Percentiles rank a stretch among this genome's conserved stretches.
Conservation (phyloP, 2,329 filamentous ascomycete genomes). For the Nigrospora oryzae region DNA sequence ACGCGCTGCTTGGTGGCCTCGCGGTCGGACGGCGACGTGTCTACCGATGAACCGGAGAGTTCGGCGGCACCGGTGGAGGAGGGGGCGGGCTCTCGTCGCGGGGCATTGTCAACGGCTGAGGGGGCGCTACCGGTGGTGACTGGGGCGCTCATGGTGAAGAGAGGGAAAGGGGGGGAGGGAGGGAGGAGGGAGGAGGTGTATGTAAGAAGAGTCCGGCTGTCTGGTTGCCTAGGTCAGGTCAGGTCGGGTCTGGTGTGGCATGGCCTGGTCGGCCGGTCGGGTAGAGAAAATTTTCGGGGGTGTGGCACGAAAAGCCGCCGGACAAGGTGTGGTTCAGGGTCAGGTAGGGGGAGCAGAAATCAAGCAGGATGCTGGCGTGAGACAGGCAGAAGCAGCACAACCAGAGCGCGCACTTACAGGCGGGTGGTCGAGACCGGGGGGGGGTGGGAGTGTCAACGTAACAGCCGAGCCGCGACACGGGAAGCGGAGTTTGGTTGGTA, state of each 20-base stretch:
- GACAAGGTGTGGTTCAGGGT: constrained; percentile 9
- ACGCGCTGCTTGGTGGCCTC: constrained; percentile 36
- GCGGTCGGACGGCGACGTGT: constrained; percentile 14
- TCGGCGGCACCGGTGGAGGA: constrained; percentile 52
- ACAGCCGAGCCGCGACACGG: background rate
- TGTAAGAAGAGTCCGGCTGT: too few species aligned
- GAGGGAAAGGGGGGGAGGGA: constrained; percentile 17
- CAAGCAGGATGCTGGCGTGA: constrained; percentile 3
- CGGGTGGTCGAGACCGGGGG: constrained; percentile 7
- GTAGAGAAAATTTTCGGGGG: constrained; percentile 17
- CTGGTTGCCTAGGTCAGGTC: too few species aligned
- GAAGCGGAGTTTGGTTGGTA: too few species aligned
- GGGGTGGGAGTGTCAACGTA: background rate
- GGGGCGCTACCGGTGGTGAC: constrained; percentile 23
- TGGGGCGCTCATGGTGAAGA: constrained; percentile 26
- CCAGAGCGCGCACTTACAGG: too few species aligned
- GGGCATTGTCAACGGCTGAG: constrained; percentile 42
- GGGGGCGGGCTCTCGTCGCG: constrained; percentile 56
- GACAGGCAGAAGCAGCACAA: constrained; percentile 14
- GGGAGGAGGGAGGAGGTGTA: constrained; percentile 15
- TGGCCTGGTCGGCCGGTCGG: background rate
- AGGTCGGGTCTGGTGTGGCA: too few species aligned
- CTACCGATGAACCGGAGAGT: constrained; percentile 63
- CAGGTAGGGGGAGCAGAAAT: constrained; percentile 11
- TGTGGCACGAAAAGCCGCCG: constrained; percentile 19